Evolutionary conservation across 2,329 filamentous ascomycete genomes (phyloP).

Genomic region (Onygenales sp.): DNA sequence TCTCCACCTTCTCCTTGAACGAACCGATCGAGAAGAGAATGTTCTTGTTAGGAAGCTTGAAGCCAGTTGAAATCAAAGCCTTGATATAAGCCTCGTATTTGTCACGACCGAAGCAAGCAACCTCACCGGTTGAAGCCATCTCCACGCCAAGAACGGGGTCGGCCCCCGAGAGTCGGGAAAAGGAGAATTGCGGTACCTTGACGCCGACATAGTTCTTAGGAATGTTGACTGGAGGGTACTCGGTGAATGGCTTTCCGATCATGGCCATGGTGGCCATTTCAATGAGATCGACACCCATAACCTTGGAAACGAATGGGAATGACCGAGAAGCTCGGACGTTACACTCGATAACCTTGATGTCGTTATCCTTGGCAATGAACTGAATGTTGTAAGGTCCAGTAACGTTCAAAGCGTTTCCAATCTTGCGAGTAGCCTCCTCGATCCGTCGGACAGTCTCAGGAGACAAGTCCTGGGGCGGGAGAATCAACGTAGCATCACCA

Average conservation of each 20-base stretch:
- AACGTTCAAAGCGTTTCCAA: slow-evolving; percentile 85
- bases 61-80: slow-evolving; percentile 88
- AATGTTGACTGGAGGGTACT: slow-evolving; percentile 70
- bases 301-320: slow-evolving; percentile 97
- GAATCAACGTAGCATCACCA: slow-evolving; percentile 88
- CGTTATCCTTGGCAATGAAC: slow-evolving; percentile 98
- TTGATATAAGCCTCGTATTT: slow-evolving; percentile 98
- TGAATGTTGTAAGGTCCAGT: slow-evolving; percentile 98
- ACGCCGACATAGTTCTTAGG: slow-evolving; percentile 80
- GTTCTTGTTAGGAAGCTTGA: slow-evolving; percentile 92
- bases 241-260: slow-evolving; percentile 69
- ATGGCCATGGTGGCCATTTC: slow-evolving; percentile 99
- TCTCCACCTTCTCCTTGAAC: slow-evolving; percentile 96
- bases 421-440: slow-evolving; percentile 90
- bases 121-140: slow-evolving; percentile 98
- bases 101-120: slow-evolving; percentile 89
- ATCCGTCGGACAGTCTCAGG: slow-evolving; percentile 82
- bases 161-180: slow-evolving; percentile 90
- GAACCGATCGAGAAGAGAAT: slow-evolving; percentile 91
- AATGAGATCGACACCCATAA: slow-evolving; percentile 94
- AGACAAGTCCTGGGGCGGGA: slow-evolving; percentile 89
- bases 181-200: slow-evolving; percentile 98
- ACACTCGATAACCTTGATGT: slow-evolving; percentile 99
- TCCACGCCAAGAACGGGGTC: slow-evolving; percentile 96
- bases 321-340: slow-evolving; percentile 94